Evolutionary conservation across 805 yeast species (phyloP).

Genomic region (Brettanomyces sp.): DNA sequence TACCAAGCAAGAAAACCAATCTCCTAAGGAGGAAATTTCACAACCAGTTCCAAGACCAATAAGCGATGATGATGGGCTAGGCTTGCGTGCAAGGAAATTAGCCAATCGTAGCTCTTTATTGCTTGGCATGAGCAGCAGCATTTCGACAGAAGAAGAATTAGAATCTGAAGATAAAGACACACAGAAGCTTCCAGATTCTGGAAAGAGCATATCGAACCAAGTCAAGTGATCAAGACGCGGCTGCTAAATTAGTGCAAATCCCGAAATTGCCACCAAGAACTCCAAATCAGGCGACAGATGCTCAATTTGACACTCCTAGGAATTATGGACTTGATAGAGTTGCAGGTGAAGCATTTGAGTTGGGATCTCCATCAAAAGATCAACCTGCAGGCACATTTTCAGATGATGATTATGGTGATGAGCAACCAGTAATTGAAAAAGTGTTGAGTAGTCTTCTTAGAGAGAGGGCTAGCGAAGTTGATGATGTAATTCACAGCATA

Average conservation of each 20-base stretch:
- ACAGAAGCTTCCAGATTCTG: too few species aligned
- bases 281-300: background rate
- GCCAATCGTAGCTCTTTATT: slow-evolving; percentile 1
- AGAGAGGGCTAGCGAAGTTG: slow-evolving; percentile 10
- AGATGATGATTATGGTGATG: background rate
- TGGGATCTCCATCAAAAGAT: background rate
- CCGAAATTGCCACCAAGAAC: background rate
- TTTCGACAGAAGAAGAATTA: background rate
- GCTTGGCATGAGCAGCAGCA: background rate
- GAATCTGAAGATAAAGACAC: background rate
- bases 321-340: slow-evolving; percentile 8
- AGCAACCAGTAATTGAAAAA: background rate
- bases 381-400: background rate
- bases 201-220: too few species aligned
- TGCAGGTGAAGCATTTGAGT: slow-evolving; percentile 4
- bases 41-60: too few species aligned
- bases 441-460: background rate
- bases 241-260: too few species aligned
- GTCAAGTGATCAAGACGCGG: too few species aligned
- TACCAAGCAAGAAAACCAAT: too few species aligned
- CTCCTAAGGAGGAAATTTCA: too few species aligned
- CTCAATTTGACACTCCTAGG: slow-evolving; percentile 1
- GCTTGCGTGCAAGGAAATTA: background rate
- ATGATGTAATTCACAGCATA: slow-evolving; percentile 4
- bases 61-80: too few species aligned